Base-by-base conservation (phyloP, 768 basidiomycete genomes). In the Aureoboletus auriporus region DNA sequence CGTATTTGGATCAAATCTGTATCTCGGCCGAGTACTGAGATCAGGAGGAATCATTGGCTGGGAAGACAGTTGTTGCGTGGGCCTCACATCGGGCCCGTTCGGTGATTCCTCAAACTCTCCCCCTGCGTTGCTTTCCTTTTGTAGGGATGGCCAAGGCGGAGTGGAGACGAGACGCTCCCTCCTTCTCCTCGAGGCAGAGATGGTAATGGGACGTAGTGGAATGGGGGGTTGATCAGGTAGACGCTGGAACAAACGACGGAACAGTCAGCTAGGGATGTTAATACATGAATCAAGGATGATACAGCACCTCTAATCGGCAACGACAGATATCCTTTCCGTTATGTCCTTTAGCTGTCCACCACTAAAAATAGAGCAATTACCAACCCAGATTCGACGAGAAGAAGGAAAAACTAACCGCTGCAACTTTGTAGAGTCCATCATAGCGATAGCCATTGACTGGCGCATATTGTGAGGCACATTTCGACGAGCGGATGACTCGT, bases 381-480 rank as follows among this genome's bases (percentile, higher is more conserved):
- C 9, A 35, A 27, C 23, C 1, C 14, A 42, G 42, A 26, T 6
- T 11, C 4, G 8, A 41, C 4, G 10, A 27, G 16, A 29, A 11
- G 41, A 11, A 8, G 35, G 12, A 14, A 0, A 30, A 14, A 34
- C 53, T 39, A 28, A 69, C 68, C 6, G 42, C 35, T 4, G 54
- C 33, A 4, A 67, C 52, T 31, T 26, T 65, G 44, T 67, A 67
- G 3, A 67, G 36, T 16, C 66, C 66, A 28, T 69, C 66, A 23
- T 69, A 67, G 3, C 66, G 67, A 30, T 56, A 58, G 8, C 64
- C 65, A 2, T 28, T 6, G 2, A 26, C 11, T 10, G 66, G 66
- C 5, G 68, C 59, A 50, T 64, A 67, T 37, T 47, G 46, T 9
- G 68, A 67, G 7, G 6, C 11, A 29, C 44, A 40, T 8, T 4